A percentile compares a stretch with the other conserved stretches of the same genome.
These are phyloP conservation scores for Pyracantha coccinea DNA, from an alignment of 331 rosid species.

Conservation along the genomic window DNA sequence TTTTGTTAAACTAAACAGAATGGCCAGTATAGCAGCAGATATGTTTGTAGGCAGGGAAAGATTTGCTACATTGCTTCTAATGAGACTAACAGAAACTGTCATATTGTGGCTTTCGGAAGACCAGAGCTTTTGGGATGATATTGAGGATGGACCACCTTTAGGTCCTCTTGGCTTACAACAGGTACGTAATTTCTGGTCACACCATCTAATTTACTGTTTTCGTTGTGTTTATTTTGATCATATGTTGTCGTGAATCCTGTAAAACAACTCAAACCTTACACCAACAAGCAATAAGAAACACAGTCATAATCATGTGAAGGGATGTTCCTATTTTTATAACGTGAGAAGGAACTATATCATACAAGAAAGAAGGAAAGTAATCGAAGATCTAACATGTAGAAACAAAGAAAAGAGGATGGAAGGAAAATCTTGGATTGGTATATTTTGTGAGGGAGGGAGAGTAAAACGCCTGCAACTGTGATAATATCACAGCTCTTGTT, in stretches of 20 bases:
- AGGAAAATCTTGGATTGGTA: neutral
- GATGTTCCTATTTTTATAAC: neutral
- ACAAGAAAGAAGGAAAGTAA: neutral
- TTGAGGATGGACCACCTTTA: slow-evolving; percentile 92
- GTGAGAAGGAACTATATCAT: neutral
- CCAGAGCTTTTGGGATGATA: slow-evolving; percentile 99
- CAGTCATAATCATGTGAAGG: neutral
- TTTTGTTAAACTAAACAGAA: slow-evolving; percentile 73
- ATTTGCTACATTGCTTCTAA: slow-evolving; percentile 81
- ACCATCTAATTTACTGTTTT: neutral
- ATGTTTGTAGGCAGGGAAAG: slow-evolving; percentile 98
- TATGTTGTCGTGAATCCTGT: neutral
- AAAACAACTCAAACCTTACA: too few relatives aligned
- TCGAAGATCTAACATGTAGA: neutral
- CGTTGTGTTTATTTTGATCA: neutral
- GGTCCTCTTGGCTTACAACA: slow-evolving; percentile 94
- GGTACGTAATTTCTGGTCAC: slow-evolving; percentile 27
- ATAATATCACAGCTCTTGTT: neutral
- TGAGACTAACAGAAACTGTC: slow-evolving; percentile 97
- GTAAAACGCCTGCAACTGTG: neutral
- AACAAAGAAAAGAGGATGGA: neutral
- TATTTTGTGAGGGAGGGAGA: neutral
- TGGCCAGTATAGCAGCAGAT: slow-evolving; percentile 83
- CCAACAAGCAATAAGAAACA: too few relatives aligned
- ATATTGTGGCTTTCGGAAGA: slow-evolving; percentile 94